Conservation (phyloP, 2,329 filamentous ascomycete genomes). For the Fusarium transvaalense region DNA sequence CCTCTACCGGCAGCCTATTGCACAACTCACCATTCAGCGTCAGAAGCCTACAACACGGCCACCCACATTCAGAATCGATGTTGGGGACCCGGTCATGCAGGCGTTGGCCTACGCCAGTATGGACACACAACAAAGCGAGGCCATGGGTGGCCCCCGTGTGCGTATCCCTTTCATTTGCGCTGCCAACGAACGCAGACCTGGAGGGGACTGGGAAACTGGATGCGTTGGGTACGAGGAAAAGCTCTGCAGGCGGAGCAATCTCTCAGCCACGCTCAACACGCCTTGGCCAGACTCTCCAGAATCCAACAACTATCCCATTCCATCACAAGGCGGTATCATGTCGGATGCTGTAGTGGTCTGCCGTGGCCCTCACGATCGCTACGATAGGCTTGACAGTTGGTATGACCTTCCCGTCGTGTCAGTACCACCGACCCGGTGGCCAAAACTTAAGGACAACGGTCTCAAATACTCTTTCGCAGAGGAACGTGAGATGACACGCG, state of each 20-base stretch:
- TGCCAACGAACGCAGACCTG: conserved; percentile 80
- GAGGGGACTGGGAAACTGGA: conserved; percentile 83
- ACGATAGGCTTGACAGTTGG: conserved; percentile 69
- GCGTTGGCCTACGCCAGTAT: conserved; percentile 67
- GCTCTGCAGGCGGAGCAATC: conserved; percentile 79
- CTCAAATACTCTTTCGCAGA: conserved; percentile 77
- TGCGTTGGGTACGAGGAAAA: conserved; percentile 69
- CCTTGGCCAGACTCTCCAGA: conserved; percentile 64
- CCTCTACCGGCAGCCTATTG: conserved; percentile 65
- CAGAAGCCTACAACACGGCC: conserved; percentile 54
- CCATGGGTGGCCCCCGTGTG: conserved; percentile 50
- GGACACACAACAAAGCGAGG: conserved; percentile 56
- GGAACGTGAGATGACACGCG: conserved; percentile 77
- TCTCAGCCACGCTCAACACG: conserved; percentile 75
- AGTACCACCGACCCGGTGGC: conserved; percentile 77
- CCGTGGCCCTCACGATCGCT: conserved; percentile 75
- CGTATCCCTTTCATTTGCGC: conserved; percentile 76
- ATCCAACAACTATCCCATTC: conserved; percentile 76
- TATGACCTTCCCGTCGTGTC: conserved; percentile 77
- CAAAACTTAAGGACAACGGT: conserved; percentile 77
- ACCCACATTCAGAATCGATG: conserved; percentile 64
- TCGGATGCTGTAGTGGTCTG: conserved; percentile 80
- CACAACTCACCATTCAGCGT: conserved; percentile 59
- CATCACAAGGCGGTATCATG: conserved; percentile 76
- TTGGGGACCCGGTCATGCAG: conserved; percentile 70